These are phyloP conservation scores for Mycena filopes DNA, from an alignment of 768 basidiomycete species.

Conservation along the genomic window DNA sequence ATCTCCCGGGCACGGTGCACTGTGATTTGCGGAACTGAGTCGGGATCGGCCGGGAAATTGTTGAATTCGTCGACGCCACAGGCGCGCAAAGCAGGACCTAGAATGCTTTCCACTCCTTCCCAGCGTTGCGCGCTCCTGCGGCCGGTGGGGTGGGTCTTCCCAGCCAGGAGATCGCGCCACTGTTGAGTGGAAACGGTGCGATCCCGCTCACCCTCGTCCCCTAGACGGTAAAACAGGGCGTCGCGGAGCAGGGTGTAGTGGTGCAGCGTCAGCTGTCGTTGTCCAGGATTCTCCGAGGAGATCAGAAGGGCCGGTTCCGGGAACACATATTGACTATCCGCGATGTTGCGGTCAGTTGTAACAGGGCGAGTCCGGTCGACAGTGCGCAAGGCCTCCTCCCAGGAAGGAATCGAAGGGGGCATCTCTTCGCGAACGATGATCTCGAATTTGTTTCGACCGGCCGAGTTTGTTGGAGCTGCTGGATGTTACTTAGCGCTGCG, in stretches of 20 bases:
- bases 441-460: neutral
- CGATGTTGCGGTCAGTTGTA: no score
- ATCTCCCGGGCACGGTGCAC: neutral
- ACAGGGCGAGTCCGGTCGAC: neutral
- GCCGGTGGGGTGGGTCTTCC: neutral
- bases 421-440: neutral
- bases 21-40: neutral
- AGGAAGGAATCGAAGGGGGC: neutral
- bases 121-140: neutral
- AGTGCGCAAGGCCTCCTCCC: neutral
- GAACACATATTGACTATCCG: neutral
- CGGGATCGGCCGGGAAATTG: neutral
- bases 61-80: neutral
- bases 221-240: conserved; percentile 1
- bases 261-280: neutral
- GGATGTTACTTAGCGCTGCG: no score
- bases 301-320: conserved; percentile 11
- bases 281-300: neutral
- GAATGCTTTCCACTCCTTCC: neutral
- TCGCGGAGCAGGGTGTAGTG: neutral
- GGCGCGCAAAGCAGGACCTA: neutral
- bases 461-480: neutral
- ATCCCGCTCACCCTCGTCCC: neutral
- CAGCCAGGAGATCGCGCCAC: conserved; percentile 5
- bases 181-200: neutral